Percentiles rank a stretch among this genome's conserved stretches.
Evolutionary conservation across 768 basidiomycete genomes (phyloP).

Genomic region (Podaxis sp.): DNA sequence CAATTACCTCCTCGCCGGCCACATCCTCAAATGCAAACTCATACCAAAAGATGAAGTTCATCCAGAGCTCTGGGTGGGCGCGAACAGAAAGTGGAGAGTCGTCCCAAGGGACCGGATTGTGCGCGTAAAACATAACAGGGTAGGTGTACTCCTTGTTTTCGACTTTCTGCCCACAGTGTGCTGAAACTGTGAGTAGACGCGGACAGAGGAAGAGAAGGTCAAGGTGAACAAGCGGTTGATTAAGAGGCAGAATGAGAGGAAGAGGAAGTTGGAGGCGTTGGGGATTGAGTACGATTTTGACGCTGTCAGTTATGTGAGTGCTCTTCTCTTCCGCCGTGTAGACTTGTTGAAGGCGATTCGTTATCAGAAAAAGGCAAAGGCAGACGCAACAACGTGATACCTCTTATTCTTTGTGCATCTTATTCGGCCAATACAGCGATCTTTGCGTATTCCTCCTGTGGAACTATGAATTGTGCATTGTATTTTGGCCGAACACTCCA

Average conservation of each 20-base stretch:
- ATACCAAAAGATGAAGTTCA: constrained; percentile 89
- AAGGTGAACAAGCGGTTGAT: constrained; percentile 65
- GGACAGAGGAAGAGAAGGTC: constrained; percentile 66
- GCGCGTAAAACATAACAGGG: constrained; percentile 80
- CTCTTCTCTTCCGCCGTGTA: background rate
- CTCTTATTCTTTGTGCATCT: constrained; percentile 8
- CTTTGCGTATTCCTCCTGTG: background rate
- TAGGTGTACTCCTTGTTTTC: constrained; percentile 21
- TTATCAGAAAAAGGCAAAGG: constrained; percentile 22
- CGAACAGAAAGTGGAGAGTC: constrained; percentile 84
- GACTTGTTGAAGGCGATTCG: background rate
- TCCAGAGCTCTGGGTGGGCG: constrained; percentile 94
- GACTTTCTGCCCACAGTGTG: background rate
- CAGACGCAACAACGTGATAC: constrained; percentile 13
- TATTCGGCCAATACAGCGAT: background rate
- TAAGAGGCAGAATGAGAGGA: constrained; percentile 71
- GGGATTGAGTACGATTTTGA: constrained; percentile 90
- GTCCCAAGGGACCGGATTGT: constrained; percentile 73
- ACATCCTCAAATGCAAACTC: constrained; percentile 86
- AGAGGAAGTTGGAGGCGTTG: constrained; percentile 69
- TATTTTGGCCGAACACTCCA: too few relatives aligned
- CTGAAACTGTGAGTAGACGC: constrained; percentile 38
- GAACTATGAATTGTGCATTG: too few relatives aligned
- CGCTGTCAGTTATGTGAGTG: constrained; percentile 76
- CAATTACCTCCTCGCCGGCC: constrained; percentile 94